phyloP scores from a whole-genome alignment of 257 asterid species.

The Jasminum sambac region DNA sequence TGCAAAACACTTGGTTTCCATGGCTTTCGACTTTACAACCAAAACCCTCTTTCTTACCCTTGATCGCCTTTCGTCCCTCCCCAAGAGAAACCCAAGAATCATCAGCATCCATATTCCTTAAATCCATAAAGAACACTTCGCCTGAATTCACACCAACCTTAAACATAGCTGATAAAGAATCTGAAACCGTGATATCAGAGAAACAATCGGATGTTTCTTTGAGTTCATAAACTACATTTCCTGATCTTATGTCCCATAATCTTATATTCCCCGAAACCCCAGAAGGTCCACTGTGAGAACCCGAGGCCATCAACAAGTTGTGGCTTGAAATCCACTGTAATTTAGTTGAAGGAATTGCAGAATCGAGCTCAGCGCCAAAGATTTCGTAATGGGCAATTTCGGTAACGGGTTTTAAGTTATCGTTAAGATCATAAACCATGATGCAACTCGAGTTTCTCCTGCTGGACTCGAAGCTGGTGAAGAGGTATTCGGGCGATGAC shows the following conservation, averaged over 20 bases:
- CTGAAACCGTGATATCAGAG: slow-evolving; percentile 70
- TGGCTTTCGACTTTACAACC: slow-evolving; percentile 74
- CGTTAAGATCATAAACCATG: slow-evolving; percentile 70
- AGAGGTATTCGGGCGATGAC: slow-evolving; percentile 56
- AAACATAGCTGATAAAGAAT: slow-evolving; percentile 49
- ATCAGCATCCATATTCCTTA: slow-evolving; percentile 58
- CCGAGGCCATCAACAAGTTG: slow-evolving; percentile 90
- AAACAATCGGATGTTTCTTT: slow-evolving; percentile 83
- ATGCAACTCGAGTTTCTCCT: slow-evolving; percentile 85
- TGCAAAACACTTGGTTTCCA: slow-evolving; percentile 79
- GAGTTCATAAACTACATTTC: slow-evolving; percentile 64
- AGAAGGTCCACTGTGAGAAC: slow-evolving; percentile 88
- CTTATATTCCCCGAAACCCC: slow-evolving; percentile 78
- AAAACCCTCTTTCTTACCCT: slow-evolving; percentile 80
- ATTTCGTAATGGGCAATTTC: slow-evolving; percentile 79
- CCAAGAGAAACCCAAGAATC: slow-evolving; percentile 72
- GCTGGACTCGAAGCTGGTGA: slow-evolving; percentile 90
- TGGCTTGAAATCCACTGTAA: slow-evolving; percentile 66
- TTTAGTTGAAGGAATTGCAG: slow-evolving; percentile 90
- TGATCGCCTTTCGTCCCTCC: slow-evolving; percentile 47
- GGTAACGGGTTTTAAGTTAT: slow-evolving; percentile 51
- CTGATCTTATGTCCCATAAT: slow-evolving; percentile 86
- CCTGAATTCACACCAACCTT: slow-evolving; percentile 89
- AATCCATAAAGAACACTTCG: slow-evolving; percentile 64
- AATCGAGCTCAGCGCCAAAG: slow-evolving; percentile 83